phyloP scores from a whole-genome alignment of 2,329 filamentous ascomycete species.

The Microsporum ferrugineum region DNA sequence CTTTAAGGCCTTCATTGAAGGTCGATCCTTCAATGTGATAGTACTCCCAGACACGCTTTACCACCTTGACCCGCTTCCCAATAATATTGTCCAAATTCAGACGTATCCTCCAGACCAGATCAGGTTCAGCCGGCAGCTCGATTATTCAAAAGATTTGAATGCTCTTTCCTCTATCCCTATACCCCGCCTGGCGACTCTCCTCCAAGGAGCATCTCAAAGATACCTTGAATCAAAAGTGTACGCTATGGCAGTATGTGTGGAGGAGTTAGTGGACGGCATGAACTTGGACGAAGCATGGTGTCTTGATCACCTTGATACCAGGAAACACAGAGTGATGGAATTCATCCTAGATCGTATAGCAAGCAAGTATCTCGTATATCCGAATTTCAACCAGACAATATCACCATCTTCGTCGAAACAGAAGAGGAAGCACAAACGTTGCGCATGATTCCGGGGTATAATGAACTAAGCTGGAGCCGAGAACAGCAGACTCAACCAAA shows the following conservation, averaged over 20 bases:
- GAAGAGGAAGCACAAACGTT: slow-evolving; percentile 8
- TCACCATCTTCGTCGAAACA: slow-evolving; percentile 9
- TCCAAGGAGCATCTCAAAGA: slow-evolving; percentile 7
- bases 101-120: slow-evolving; percentile 5
- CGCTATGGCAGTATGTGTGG: slow-evolving; percentile 7
- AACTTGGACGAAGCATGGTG: slow-evolving; percentile 11
- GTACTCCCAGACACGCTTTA: slow-evolving; percentile 9
- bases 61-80: slow-evolving; percentile 9
- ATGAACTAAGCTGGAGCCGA: slow-evolving; percentile 10
- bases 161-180: slow-evolving; percentile 9
- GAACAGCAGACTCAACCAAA: slow-evolving; percentile 6
- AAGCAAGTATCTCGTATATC: slow-evolving; percentile 6
- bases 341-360: slow-evolving; percentile 7
- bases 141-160: slow-evolving; percentile 7
- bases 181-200: slow-evolving; percentile 5
- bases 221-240: slow-evolving; percentile 7
- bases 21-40: neutral
- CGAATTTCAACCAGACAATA: slow-evolving; percentile 6
- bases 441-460: slow-evolving; percentile 10
- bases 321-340: slow-evolving; percentile 2
- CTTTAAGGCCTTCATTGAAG: slow-evolving; percentile 11
- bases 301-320: slow-evolving; percentile 11
- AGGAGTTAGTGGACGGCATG: slow-evolving; percentile 11
- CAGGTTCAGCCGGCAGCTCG: slow-evolving; percentile 10
- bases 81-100: slow-evolving; percentile 9